A percentile compares a stretch with the other conserved stretches of the same genome.
phyloP scores from a whole-genome alignment of 2,329 filamentous ascomycete species.

The Pseudonectria buxi region DNA sequence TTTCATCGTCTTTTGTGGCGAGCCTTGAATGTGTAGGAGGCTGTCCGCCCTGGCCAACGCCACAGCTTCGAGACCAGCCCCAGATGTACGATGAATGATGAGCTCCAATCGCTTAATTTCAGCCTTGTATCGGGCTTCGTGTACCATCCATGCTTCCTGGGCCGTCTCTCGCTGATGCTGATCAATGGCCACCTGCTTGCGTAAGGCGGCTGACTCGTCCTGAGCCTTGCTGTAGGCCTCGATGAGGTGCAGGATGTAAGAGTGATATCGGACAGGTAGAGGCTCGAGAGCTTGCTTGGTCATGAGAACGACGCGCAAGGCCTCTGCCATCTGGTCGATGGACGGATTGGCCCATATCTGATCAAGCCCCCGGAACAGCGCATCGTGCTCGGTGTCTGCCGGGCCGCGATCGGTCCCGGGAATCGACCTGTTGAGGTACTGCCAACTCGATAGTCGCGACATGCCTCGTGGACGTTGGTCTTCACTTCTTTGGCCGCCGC shows the following conservation, averaged over 20 bases:
- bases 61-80: slow-evolving; percentile 38
- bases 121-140: slow-evolving; percentile 19
- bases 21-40: slow-evolving; percentile 13
- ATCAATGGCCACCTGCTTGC: slow-evolving; percentile 29
- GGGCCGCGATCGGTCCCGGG: not conserved
- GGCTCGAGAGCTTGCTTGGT: slow-evolving; percentile 26
- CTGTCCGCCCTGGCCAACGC: slow-evolving; percentile 36
- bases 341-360: slow-evolving; percentile 34
- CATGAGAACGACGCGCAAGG: slow-evolving; percentile 37
- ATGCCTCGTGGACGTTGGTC: slow-evolving; percentile 3
- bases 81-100: slow-evolving; percentile 30
- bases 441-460: slow-evolving; percentile 10
- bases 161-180: slow-evolving; percentile 13
- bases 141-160: slow-evolving; percentile 16
- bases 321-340: slow-evolving; percentile 37
- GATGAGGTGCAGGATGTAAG: slow-evolving; percentile 33
- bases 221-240: slow-evolving; percentile 31
- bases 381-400: slow-evolving; percentile 8
- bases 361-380: slow-evolving; percentile 13
- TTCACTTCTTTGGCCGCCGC: slow-evolving; percentile 2
- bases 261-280: slow-evolving; percentile 35
- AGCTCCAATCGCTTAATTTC: slow-evolving; percentile 28
- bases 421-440: slow-evolving; percentile 4
- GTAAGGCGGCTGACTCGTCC: slow-evolving; percentile 28
- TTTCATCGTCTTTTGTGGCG: not conserved